A percentile compares a stretch with the other conserved stretches of the same genome.
These are phyloP conservation scores for Quercus aquifolioides DNA, from an alignment of 306 rosid species.

Conservation along the genomic window DNA sequence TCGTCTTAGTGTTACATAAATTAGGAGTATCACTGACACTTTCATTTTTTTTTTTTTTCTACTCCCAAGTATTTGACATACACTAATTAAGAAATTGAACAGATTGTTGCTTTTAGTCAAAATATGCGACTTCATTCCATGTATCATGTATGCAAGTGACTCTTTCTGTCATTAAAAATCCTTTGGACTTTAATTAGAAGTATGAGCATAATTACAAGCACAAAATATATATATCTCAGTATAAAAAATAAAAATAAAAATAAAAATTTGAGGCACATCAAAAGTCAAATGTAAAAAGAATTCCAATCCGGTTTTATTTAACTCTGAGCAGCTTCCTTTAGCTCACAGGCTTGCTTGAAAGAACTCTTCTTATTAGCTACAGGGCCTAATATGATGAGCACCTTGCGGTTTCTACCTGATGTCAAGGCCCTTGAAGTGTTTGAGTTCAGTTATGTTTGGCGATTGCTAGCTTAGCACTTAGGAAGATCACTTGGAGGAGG, in stretches of 20 bases:
- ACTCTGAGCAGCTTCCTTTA: not conserved
- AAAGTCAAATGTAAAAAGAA: not conserved
- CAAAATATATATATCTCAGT: too few species aligned
- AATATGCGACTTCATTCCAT: not conserved
- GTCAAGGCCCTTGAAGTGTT: not conserved
- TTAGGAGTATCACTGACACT: too few species aligned
- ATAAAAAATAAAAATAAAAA: not conserved
- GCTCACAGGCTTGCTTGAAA: not conserved
- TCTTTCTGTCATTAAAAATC: too few species aligned
- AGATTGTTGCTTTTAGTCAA: not conserved
- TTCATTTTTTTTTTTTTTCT: too few species aligned
- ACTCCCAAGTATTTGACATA: too few species aligned
- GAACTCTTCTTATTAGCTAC: not conserved
- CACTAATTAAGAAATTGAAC: not conserved
- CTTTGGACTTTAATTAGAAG: too few species aligned
- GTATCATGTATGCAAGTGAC: too few species aligned
- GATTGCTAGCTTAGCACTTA: constrained; percentile 57
- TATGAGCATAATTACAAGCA: too few species aligned
- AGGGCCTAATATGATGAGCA: not conserved
- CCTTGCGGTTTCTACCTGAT: not conserved
- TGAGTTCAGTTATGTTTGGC: not conserved
- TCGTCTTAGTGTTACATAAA: too few species aligned
- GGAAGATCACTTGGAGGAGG: constrained; percentile 83
- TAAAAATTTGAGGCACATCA: not conserved
- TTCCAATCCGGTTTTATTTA: not conserved